These are phyloP conservation scores for Raphanus raphanistrum DNA, from an alignment of 345 rosid genomes.

Conservation along the genomic window DNA sequence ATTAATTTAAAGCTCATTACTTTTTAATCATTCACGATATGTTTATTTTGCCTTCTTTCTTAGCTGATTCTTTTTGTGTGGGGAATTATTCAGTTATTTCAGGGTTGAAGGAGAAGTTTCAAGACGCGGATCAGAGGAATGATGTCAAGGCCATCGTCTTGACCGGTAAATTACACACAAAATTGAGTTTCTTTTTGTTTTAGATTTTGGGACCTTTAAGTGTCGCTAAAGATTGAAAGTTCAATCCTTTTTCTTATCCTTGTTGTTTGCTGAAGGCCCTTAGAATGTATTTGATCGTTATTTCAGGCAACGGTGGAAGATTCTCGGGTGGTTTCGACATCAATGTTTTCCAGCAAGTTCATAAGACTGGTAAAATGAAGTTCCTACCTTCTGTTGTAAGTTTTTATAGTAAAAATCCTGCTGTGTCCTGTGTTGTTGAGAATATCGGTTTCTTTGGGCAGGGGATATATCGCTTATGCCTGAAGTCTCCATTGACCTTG, in stretches of 20 bases:
- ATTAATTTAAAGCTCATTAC: not conserved
- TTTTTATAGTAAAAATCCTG: not conserved
- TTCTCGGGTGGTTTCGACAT: constrained; percentile 94
- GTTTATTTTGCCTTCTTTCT: not conserved
- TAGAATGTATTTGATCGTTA: not conserved
- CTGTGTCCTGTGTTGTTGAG: not conserved
- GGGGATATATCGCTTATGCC: constrained; percentile 78
- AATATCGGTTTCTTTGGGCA: constrained; percentile 37
- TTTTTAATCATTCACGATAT: not conserved
- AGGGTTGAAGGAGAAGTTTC: constrained; percentile 75
- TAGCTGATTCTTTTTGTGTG: not conserved
- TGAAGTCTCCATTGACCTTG: constrained; percentile 78
- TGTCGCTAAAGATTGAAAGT: not conserved
- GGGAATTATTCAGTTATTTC: constrained; percentile 49
- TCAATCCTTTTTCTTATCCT: not conserved
- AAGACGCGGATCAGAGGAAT: constrained; percentile 62
- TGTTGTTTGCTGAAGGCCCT: too few species aligned
- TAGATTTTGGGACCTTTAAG: not conserved
- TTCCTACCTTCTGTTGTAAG: not conserved
- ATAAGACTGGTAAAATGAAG: constrained; percentile 54
- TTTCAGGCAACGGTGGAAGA: constrained; percentile 74
- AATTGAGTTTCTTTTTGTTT: not conserved
- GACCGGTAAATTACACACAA: constrained; percentile 48
- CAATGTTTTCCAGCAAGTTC: constrained; percentile 75
- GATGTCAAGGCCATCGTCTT: constrained; percentile 88